Evolutionary conservation across 176 grass and related monocot species (phyloP), one percentile per base, ranked within the genome.

Genomic region (Alopecurus myosuroides): DNA sequence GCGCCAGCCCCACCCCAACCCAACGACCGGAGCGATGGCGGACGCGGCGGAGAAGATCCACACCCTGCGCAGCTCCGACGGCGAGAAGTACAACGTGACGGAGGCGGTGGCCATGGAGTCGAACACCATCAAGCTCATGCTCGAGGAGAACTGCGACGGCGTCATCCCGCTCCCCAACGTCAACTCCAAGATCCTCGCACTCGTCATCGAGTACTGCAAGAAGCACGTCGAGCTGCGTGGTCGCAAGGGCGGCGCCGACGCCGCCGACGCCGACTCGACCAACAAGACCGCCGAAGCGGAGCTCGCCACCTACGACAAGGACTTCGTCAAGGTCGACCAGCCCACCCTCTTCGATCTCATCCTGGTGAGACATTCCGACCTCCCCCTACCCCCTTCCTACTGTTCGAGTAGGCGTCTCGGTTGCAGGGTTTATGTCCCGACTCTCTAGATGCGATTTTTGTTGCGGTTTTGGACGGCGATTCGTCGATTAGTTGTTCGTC

Each of bases 281-380:
- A 49, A 74, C 68, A 89, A 69, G 77, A 12, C 49, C 12, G 14
- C 30, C 18, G 70, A 58, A 5, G 86, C 81, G 0, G 77, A 85
- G 9, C 92, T 94, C 55, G 87, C 87, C 40, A 3, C 35, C 23
- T 94, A 49, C 56, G 89, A 94, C 51, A 7, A 65, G 17, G 77
- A 94, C 1, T 91, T 94, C 81, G 86, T 94, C 69, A 81, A 88
- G 80, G 88, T 94, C 39, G 86, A 84, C 20, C 88, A 91, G 70
- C 23, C 45, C 76, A 81, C 79, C 44, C 83, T 94, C 70, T 91
- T 91, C 29, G 92, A 94, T 7, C 86, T 93, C 69, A 89, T 89
- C 71, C 60, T 85, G 82, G 88, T 89, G 82, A 90, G 84, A 7
- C 51, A 20, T 13, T 6, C 23, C 17, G 49, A 0, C 44, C 44